Evolutionary conservation across 306 rosid species (phyloP).

Genomic region (Crotalaria pallida): DNA sequence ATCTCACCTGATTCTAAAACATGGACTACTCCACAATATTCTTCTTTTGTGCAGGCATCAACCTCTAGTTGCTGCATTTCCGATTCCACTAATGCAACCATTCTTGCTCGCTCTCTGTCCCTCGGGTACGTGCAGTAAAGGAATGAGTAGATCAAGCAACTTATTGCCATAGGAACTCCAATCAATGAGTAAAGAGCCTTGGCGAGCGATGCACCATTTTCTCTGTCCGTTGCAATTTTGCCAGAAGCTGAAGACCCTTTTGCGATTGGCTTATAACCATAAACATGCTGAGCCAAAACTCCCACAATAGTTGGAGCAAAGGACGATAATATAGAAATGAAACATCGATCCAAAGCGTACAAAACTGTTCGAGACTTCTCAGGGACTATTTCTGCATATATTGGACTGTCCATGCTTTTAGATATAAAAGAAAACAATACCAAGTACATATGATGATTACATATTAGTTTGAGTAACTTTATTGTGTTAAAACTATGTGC

Average conservation of each 20-base stretch:
- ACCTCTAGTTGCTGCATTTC: constrained; percentile 51
- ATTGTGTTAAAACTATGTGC: not conserved
- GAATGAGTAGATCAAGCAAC: constrained; percentile 65
- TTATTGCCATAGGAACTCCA: constrained; percentile 56
- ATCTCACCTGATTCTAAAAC: constrained; percentile 19
- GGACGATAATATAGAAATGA: constrained; percentile 59
- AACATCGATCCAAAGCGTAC: constrained; percentile 73
- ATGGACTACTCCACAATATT: constrained; percentile 1
- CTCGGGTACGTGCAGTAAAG: constrained; percentile 73
- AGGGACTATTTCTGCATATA: constrained; percentile 94
- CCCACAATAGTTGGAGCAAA: constrained; percentile 88
- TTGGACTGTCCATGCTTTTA: constrained; percentile 57
- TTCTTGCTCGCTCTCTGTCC: constrained; percentile 74
- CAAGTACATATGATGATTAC: not conserved
- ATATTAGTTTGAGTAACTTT: not conserved
- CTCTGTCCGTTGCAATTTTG: constrained; percentile 56
- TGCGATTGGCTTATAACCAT: constrained; percentile 59
- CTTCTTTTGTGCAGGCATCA: constrained; percentile 13
- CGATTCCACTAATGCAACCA: constrained; percentile 46
- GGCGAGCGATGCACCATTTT: constrained; percentile 73
- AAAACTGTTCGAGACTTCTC: constrained; percentile 75
- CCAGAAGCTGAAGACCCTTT: constrained; percentile 48
- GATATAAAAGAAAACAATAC: not conserved
- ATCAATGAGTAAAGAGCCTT: constrained; percentile 71
- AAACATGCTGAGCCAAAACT: constrained; percentile 62